Evolutionary conservation across 2,329 filamentous ascomycete species (phyloP), one percentile per base, ranked within the genome.

Genomic region (Sporothrix pallida): DNA sequence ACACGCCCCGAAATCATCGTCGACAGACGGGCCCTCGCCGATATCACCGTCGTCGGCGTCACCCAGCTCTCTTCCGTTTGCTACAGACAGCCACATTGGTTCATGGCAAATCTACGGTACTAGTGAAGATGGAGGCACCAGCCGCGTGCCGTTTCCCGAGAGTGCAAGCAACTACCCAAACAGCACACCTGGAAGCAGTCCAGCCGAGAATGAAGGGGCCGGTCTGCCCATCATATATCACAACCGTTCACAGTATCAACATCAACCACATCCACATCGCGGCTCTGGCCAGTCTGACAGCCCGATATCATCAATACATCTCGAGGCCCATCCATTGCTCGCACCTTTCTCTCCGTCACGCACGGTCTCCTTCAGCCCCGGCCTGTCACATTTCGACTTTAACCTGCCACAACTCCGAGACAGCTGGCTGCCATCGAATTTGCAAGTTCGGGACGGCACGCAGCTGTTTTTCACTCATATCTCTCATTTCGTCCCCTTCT

Each of bases 401-500:
- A 71, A 69, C 46, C 72, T 72, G 15, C 70, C 75, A 62, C 76
- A 71, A 44, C 72, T 77, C 44, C 77, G 78, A 17, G 78, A 79
- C 26, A 75, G 78, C 56, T 83, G 80, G 81, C 77, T 71, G 58
- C 81, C 80, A 3, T 81, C 81, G 1, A 15, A 75, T 0, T 54
- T 70, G 1, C 82, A 83, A 75, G 77, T 81, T 20, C 71, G 73
- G 20, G 77, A 76, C 6, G 82, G 82, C 6, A 79, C 79, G 72
- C 75, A 78, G 7, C 75, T 83, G 12, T 83, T 80, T 75, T 84
- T 84, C 70, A 68, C 71, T 3, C 79, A 83, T 72, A 76, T 83
- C 31, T 80, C 82, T 15, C 78, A 79, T 23, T 83, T 82, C 37
- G 72, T 84, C 4, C 81, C 82, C 0, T 83, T 84, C 56, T 75